Evolutionary conservation across 768 basidiomycete genomes (phyloP).

Genomic region (Lyophyllum shimeji): DNA sequence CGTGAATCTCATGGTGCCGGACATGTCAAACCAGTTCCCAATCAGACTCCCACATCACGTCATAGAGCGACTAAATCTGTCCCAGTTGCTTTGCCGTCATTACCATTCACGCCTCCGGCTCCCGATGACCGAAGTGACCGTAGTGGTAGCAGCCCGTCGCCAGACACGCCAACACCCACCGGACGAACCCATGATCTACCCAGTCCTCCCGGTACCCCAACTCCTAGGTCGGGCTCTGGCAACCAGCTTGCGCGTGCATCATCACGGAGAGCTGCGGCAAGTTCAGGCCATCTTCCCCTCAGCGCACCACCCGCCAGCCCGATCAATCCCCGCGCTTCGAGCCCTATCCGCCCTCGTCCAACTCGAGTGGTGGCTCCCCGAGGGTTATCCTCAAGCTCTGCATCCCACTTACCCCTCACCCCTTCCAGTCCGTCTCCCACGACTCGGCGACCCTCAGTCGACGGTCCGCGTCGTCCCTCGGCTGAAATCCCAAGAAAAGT

Average conservation of each 20-base stretch:
- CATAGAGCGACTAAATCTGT: conserved; percentile 33
- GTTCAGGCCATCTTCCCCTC: conserved; percentile 41
- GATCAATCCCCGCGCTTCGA: conserved; percentile 34
- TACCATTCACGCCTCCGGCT: conserved; percentile 23
- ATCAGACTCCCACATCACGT: conserved; percentile 24
- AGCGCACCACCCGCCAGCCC: conserved; percentile 38
- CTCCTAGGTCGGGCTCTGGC: conserved; percentile 38
- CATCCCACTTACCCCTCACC: conserved; percentile 50
- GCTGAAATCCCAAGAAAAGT: conserved; percentile 33
- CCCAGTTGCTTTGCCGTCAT: conserved; percentile 26
- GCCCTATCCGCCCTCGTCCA: conserved; percentile 44
- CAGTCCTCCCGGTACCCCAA: conserved; percentile 49
- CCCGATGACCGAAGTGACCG: conserved; percentile 14
- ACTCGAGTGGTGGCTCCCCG: conserved; percentile 43
- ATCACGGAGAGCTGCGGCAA: conserved; percentile 33
- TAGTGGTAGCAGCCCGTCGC: conserved; percentile 17
- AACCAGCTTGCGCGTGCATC: conserved; percentile 31
- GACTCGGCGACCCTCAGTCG: conserved; percentile 37
- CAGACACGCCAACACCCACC: conserved; percentile 37
- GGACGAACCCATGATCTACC: conserved; percentile 37
- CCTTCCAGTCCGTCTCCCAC: conserved; percentile 31
- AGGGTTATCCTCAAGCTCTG: conserved; percentile 46
- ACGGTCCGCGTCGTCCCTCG: conserved; percentile 33
- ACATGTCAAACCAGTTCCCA: conserved; percentile 14
- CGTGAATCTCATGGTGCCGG: conserved; percentile 16